Evolutionary conservation across 768 basidiomycete species (phyloP), one percentile per base, ranked within the genome.

Genomic region (Amanita fuliginea): DNA sequence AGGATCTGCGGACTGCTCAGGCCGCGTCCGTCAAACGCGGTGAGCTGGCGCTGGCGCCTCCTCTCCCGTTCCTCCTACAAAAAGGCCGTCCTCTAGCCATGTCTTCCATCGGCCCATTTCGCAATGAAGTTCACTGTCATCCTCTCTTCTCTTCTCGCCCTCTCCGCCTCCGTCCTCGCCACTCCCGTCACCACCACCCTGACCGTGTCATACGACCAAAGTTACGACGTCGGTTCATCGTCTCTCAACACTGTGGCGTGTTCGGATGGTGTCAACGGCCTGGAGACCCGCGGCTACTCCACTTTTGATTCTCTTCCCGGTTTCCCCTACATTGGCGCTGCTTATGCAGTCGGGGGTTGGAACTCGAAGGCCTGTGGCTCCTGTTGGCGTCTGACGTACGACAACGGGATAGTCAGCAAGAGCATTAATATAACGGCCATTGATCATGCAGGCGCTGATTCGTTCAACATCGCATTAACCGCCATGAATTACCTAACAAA

Each of bases 401-500:
- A 63, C 30, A 49, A 54, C 30, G 4, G 21, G 11, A 13, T 18
- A 0, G 41, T 18, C 6, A 53, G 56, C 16, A 60, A 26, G 34
- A 64, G 54, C 39, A 56, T 73, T 57, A 64, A 60, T 32, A 54
- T 75, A 21, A 61, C 67, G 3, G 74, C 67, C 1, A 55, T 78
- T 10, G 71, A 77, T 55, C 52, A 60, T 19, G 60, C 68, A 3
- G 60, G 44, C n/a, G 54, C 58, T 0, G 67, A 64, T 4, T 28
- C 42, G 16, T 77, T 73, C 57, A 70, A 64, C 55, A 59, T 81
- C 24, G 71, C 76, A 0, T 56, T 70, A 53, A 62, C 57, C 18
- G 77, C 79, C n/a, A 75, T 81, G 77, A 72, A 81, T 52, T 56
- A 55, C 11, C 59, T 81, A 52, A 81, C 80, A 9, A 62, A 65